Evolutionary conservation across 306 rosid genomes (phyloP).

Genomic region (Ormosia emarginata): DNA sequence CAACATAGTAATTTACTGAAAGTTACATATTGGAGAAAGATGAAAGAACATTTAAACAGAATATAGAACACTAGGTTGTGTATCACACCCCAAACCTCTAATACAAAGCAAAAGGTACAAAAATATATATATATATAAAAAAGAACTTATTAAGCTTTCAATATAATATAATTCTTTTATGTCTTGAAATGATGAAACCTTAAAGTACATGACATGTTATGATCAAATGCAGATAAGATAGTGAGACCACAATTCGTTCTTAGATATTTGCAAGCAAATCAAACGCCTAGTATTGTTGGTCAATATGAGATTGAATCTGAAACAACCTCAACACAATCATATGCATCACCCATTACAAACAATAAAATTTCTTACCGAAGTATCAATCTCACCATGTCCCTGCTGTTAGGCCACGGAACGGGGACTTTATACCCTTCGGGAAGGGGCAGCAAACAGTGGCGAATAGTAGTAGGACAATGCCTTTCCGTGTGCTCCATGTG

Average conservation of each 20-base stretch:
- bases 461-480: slow-evolving; percentile 63
- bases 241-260: not conserved
- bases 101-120: not conserved
- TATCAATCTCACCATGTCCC: slow-evolving; percentile 97
- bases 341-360: slow-evolving; percentile 7
- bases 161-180: not conserved
- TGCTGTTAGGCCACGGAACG: slow-evolving; percentile 91
- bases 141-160: not conserved
- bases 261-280: not conserved
- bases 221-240: not conserved
- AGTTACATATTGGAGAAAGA: not conserved
- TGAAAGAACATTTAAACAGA: not conserved
- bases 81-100: not conserved
- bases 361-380: slow-evolving; percentile 53
- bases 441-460: slow-evolving; percentile 63
- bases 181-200: not conserved
- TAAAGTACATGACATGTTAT: not conserved
- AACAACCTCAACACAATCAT: slow-evolving; percentile 4
- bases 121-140: not conserved
- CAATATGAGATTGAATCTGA: not conserved
- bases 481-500: slow-evolving; percentile 98
- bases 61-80: not conserved
- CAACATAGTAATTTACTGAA: not conserved
- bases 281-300: not conserved
- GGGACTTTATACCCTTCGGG: slow-evolving; percentile 66